phyloP scores from a whole-genome alignment of 1,284 basidiomycete species.

The Albatrellus sp. region DNA sequence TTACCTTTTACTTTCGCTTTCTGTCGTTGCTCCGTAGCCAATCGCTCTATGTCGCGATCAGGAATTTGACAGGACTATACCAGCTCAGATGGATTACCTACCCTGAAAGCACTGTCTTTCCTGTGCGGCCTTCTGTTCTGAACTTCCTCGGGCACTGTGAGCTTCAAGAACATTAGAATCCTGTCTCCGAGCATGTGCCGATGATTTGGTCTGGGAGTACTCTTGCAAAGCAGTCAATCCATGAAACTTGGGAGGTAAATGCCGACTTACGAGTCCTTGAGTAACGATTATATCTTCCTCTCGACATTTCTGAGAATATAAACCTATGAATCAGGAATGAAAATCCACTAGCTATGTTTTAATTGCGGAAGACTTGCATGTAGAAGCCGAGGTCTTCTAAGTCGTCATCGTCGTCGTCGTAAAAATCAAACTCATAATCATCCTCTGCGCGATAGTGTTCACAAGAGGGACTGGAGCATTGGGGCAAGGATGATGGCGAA shows the following conservation, averaged over 20 bases:
- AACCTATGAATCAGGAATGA: slow-evolving; percentile 20
- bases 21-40: slow-evolving; percentile 43
- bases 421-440: slow-evolving; percentile 24
- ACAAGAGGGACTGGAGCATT: slow-evolving; percentile 8
- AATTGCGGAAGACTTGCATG: slow-evolving; percentile 19
- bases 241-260: neutral
- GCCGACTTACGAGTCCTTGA: slow-evolving; percentile 17
- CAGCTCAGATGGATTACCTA: slow-evolving; percentile 14
- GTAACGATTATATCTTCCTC: slow-evolving; percentile 23
- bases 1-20: slow-evolving; percentile 39
- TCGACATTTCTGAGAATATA: slow-evolving; percentile 33
- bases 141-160: slow-evolving; percentile 33
- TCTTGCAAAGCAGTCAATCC: neutral
- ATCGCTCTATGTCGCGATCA: slow-evolving; percentile 25
- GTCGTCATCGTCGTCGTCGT: slow-evolving; percentile 16
- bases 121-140: slow-evolving; percentile 28
- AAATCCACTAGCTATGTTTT: neutral
- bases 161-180: slow-evolving; percentile 20
- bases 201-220: slow-evolving; percentile 6
- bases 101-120: slow-evolving; percentile 42
- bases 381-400: slow-evolving; percentile 26
- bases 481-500: slow-evolving; percentile 9
- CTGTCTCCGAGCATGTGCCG: slow-evolving; percentile 8
- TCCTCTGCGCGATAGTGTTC: slow-evolving; percentile 16
- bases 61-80: neutral